Conservation (phyloP, 257 asterid genomes). For the Nyctanthes arbortristis region DNA sequence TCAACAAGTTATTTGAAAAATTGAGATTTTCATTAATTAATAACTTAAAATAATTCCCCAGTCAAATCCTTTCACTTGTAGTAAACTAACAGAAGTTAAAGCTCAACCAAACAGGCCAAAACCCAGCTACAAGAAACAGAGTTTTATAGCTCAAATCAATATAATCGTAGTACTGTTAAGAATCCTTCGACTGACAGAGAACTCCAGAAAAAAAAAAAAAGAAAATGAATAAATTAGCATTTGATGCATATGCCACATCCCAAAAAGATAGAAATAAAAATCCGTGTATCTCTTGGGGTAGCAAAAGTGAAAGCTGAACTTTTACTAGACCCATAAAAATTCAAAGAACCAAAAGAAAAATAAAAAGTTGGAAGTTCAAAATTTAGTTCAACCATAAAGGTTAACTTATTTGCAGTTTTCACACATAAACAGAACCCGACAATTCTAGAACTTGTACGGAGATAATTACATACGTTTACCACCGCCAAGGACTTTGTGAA, state of each 20-base stretch:
- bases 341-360: too few relatives aligned
- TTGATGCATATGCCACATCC: conserved; percentile 25
- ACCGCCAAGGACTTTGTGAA: conserved; percentile 78
- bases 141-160: not conserved
- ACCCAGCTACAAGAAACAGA: not conserved
- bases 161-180: too few relatives aligned
- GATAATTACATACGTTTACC: conserved; percentile 56
- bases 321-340: not conserved
- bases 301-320: not conserved
- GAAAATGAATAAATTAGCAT: not conserved
- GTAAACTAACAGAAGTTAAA: too few relatives aligned
- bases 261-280: not conserved
- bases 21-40: not conserved
- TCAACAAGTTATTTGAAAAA: not conserved
- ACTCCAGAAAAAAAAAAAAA: not conserved
- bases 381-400: not conserved
- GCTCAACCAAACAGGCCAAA: not conserved
- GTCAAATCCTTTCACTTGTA: not conserved
- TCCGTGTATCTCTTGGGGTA: not conserved
- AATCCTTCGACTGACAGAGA: not conserved
- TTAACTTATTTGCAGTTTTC: not conserved
- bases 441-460: not conserved
- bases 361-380: not conserved
- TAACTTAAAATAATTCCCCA: not conserved
- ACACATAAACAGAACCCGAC: not conserved